A percentile compares a stretch with the other conserved stretches of the same genome.
Conservation (phyloP, 2,329 filamentous ascomycete genomes). For the Neofusicoccum cordaticola region DNA sequence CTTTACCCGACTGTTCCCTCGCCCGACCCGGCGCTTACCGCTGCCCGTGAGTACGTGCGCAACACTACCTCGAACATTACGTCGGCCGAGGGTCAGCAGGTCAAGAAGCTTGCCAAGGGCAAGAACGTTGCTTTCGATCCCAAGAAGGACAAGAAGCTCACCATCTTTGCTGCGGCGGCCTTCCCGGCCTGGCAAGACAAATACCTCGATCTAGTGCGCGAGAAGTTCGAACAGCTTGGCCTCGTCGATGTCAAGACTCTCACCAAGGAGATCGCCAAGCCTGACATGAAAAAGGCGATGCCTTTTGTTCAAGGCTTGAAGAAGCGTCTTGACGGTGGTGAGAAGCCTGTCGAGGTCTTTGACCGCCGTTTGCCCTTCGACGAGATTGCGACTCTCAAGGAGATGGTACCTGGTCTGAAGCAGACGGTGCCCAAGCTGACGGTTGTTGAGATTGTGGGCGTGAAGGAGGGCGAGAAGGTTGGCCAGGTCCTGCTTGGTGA, state of each 20-base stretch:
- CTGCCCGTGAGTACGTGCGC: conserved; percentile 79
- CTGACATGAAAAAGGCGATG: conserved; percentile 97
- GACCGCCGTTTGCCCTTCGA: conserved; percentile 84
- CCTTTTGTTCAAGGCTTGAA: conserved; percentile 89
- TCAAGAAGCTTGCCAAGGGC: conserved; percentile 91
- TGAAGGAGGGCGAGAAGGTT: conserved; percentile 68
- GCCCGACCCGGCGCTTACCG: conserved; percentile 65
- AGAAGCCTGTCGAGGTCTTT: conserved; percentile 69
- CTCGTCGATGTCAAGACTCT: conserved; percentile 80
- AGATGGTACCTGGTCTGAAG: conserved; percentile 79
- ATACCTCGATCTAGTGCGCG: conserved; percentile 76
- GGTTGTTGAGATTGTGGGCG: conserved; percentile 67
- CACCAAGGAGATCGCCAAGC: conserved; percentile 73
- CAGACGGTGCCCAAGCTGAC: conserved; percentile 68
- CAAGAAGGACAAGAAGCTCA: conserved; percentile 86
- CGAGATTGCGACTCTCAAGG: conserved; percentile 69
- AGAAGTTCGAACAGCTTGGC: conserved; percentile 63
- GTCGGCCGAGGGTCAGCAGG: conserved; percentile 75
- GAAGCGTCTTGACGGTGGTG: conserved; percentile 68
- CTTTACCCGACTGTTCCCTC: conserved; percentile 69
- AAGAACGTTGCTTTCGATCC: conserved; percentile 84
- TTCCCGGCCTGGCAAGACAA: conserved; percentile 92
- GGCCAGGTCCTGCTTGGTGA: conserved; percentile 56
- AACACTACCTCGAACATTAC: conserved; percentile 73
- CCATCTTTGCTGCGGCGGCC: conserved; percentile 74